Evolutionary conservation across 1,139 yeast genomes (phyloP), one percentile per base, ranked within the genome.

Genomic region (Yamadazyma dushanensis): DNA sequence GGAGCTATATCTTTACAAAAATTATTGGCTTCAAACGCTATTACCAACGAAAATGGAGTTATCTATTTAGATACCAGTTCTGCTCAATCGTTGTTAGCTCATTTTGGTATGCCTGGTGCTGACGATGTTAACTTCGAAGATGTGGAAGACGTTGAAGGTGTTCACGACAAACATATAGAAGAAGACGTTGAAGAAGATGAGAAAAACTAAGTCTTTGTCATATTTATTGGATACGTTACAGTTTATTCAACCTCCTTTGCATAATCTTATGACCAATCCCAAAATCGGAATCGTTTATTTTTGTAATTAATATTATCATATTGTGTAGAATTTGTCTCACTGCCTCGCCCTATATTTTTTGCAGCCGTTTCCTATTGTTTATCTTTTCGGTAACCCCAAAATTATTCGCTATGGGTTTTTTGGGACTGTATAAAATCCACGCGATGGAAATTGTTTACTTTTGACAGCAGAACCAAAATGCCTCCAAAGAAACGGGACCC

Each of bases 11-110:
- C 78, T 5, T 71, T 74, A 47, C 78, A 73, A 52, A 74, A 72
- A 50, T 60, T 74, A 49, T 64, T 74, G 41, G 73, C 76, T 31
- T 68, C 72, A 38, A 73, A 73, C 51, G 76, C 76, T 14, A 63
- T 75, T 43, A 73, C 79, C 37, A 73, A 68, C 46, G 79, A 74
- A 50, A 73, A 75, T 46, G 80, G 79, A n/a, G 79, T 74, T 11
- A 72, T 73, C 36, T 74, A 74, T 50, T 63, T 74, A 46, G 80
- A 74, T 49, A 69, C 74, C 7, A 61, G 70, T 27, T 66, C 73
- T 13, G 76, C 76, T 11, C 75, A 70, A 50, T 66, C 73, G 6
- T 56, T 73, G 45, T 66, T 74, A 50, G 75, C 75, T 27, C 73
- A 71, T 40, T 71, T 73, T 40, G 76, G 76, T 33, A 69, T 68